A percentile compares a stretch with the other conserved stretches of the same genome.
Conservation (phyloP, 2,329 filamentous ascomycete genomes). For the Hymenoscyphus repandus region DNA sequence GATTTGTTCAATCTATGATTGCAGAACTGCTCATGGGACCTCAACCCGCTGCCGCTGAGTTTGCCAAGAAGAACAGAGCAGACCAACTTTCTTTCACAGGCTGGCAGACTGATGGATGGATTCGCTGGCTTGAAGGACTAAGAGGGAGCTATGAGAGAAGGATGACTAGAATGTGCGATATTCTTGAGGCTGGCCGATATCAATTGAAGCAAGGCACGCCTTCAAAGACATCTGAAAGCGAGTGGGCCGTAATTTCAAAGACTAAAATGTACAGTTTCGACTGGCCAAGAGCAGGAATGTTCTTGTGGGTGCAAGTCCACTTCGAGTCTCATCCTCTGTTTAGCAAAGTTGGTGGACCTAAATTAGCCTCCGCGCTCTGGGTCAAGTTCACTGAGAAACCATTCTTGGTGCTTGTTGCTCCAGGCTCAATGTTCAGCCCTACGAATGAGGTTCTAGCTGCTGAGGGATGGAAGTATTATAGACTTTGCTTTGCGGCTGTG, state of each 20-base stretch:
- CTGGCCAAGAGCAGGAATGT: constrained; percentile 87
- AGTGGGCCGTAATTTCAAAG: constrained; percentile 73
- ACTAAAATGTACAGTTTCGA: constrained; percentile 68
- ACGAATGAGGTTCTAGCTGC: constrained; percentile 51
- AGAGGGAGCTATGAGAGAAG: constrained; percentile 78
- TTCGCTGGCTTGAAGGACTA: constrained; percentile 83
- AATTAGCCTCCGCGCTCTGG: constrained; percentile 63
- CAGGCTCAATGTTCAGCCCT: constrained; percentile 70
- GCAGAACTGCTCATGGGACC: constrained; percentile 72
- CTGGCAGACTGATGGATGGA: constrained; percentile 83
- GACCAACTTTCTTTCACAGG: constrained; percentile 41
- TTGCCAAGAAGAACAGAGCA: constrained; percentile 34
- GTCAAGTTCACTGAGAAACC: constrained; percentile 64
- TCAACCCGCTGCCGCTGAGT: constrained; percentile 46
- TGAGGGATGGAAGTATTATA: constrained; percentile 65
- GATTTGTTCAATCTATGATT: constrained; percentile 82
- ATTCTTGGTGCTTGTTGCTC: constrained; percentile 63
- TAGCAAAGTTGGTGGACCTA: constrained; percentile 44
- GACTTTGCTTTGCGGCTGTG: constrained; percentile 83
- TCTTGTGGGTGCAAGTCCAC: constrained; percentile 73
- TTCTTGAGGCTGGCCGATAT: constrained; percentile 64
- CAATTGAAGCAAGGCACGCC: constrained; percentile 58
- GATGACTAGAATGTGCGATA: constrained; percentile 73
- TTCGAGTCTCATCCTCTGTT: constrained; percentile 70
- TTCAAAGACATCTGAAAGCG: constrained; percentile 50